phyloP scores from a whole-genome alignment of 192 early-diverging fungal species.

The Dissophora globulifera region DNA sequence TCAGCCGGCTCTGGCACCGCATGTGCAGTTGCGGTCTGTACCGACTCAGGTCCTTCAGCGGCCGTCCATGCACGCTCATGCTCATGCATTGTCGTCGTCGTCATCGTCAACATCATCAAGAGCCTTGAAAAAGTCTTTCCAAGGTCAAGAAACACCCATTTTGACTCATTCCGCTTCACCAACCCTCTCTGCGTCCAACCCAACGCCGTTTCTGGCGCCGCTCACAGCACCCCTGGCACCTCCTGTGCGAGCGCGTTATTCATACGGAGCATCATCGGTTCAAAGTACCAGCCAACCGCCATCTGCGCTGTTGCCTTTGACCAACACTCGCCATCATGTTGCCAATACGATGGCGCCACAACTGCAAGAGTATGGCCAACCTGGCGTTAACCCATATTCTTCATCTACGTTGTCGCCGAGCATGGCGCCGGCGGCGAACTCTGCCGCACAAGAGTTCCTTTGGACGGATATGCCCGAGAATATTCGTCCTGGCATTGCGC shows the following conservation, averaged over 20 bases:
- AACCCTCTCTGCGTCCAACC: not conserved
- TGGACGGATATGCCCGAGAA: too few species aligned
- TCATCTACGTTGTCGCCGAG: too few species aligned
- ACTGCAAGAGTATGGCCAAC: too few species aligned
- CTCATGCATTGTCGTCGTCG: too few species aligned
- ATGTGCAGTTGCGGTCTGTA: conserved; percentile 28
- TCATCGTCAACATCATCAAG: too few species aligned
- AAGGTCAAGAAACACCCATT: not conserved
- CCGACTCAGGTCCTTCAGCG: conserved; percentile 44
- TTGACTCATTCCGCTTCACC: not conserved
- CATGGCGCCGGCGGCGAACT: too few species aligned
- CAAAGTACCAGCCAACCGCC: not conserved
- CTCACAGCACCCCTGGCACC: conserved; percentile 11
- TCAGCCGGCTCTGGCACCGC: conserved; percentile 6
- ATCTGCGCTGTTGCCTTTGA: not conserved
- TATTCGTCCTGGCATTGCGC: too few species aligned
- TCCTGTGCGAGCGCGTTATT: conserved; percentile 29
- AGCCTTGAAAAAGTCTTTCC: not conserved
- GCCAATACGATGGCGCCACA: too few species aligned
- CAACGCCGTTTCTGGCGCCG: conserved; percentile 1
- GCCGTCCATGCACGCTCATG: conserved; percentile 1
- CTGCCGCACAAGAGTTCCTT: too few species aligned
- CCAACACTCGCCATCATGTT: not conserved
- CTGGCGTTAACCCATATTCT: not conserved
- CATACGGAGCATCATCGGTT: conserved; percentile 17